Base-by-base conservation (phyloP, 2,329 filamentous ascomycete species). In the Aspergillus sp. region DNA sequence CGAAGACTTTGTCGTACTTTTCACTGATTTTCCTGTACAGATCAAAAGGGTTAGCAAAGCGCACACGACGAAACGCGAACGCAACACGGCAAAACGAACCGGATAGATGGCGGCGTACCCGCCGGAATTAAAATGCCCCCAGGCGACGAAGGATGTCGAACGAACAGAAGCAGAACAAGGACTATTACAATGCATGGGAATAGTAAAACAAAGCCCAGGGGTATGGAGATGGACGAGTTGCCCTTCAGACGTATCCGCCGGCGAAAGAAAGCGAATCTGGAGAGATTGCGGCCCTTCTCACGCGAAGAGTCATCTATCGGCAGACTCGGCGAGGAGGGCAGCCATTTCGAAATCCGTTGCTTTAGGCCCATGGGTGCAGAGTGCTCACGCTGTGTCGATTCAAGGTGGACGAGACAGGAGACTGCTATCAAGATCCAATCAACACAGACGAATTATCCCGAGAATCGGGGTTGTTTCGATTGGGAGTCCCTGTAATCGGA, bases 1-100 rank as follows among this genome's bases (percentile, higher is more conserved):
- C 88, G 66, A 99, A 99, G 47, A 97, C 91, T 75, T 96, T 96
- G 76, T 99, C 94, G 74, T 97, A 85, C 66, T 95, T 89, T 76
- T 97, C 94, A 76, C 88, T 96, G 65, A 99, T 99, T 84, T 91
- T 93, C 63, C 92, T 96, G 68, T 65, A 49, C 34, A 2, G 20
- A 43, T 41, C 31, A 45, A 14, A 19, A 36, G 41, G 17, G 56
- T 64, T 60, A 66, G 63, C 19, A 43, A 56, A 10, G 23, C 17
- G n/a, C 7, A 32, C n/a, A 2, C 17, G 31, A 5, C 11, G 14
- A n/a, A 17, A 11, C n/a, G 5, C 17, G 9, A 5, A 23, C 29
- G 41, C 23, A 32, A 25, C 31, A n/a, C 14, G 42, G 53, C 11
- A 45, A 16, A 49, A 52, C 84, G 54, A 83, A 95, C 91, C 92